Evolutionary conservation across 1,284 basidiomycete genomes (phyloP), one percentile per base, ranked within the genome.

Genomic region (Moniliella sp.): DNA sequence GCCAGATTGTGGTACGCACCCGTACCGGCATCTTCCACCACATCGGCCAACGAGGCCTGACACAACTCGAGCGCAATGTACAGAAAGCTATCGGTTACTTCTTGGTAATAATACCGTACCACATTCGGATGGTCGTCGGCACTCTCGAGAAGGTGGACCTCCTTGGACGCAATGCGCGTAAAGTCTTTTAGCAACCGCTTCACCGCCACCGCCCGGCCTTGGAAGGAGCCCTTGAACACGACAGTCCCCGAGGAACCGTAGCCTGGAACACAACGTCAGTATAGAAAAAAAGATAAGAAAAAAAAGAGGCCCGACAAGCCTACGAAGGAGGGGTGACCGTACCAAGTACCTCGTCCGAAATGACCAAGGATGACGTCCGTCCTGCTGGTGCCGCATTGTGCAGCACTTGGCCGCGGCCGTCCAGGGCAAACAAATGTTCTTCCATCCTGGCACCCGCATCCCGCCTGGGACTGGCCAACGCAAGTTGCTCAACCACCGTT

Each of bases 51-150:
- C 4, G 82, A 84, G 0, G 83, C 83, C 0, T 84, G 83, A 62
- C 88, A 97, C 2, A 94, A 69, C 61, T 97, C 91, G 18, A 97
- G 74, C 0, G 91, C 88, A 39, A 97, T 94, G 63, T 88, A 94
- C 7, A 97, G 70, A 67, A 97, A 97, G 30, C 46, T 49, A n/a
- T 43, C 45, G 13, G 51, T 57, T 1, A 78, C 69, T 65, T 97
- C 88, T 67, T 94, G 84, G 64, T 84, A 97, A 62, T 84, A 97
- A 62, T 97, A 62, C 40, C 88, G 75, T 45, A 97, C 88, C 49
- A 97, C 86, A 62, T 97, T 94, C 3, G 84, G 83, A 52, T 97
- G 91, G 58, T 93, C 83, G 64, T 97, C 91, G 25, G 56, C 53
- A 7, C 79, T 81, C 56, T 93, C 86, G 2, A 97, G 69, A 27